Conservation (phyloP, 2,329 filamentous ascomycete species). For the Talaromyces sp. region DNA sequence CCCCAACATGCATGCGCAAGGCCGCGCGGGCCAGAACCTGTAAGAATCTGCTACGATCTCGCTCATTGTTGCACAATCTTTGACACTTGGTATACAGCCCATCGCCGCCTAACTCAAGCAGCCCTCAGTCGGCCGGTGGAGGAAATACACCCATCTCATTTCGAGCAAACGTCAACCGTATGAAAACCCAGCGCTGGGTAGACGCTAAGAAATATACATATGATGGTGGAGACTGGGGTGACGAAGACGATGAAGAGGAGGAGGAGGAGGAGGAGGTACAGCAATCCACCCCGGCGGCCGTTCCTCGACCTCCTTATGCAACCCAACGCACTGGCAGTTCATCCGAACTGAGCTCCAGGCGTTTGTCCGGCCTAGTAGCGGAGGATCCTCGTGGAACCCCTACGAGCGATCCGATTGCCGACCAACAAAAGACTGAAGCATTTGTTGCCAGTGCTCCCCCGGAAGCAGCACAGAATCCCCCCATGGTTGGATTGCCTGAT, state of each 20-base stretch:
- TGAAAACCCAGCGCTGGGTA: conserved; percentile 93
- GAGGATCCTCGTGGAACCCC: conserved; percentile 17
- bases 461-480: conserved; percentile 13
- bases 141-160: conserved; percentile 60
- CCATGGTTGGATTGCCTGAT: conserved; percentile 42
- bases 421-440: conserved; percentile 56
- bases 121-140: conserved; percentile 31
- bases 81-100: conserved; percentile 17
- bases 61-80: conserved; percentile 7
- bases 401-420: conserved; percentile 16
- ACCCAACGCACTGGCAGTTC: conserved; percentile 32
- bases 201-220: conserved; percentile 85
- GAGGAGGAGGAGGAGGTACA: conserved; percentile 64
- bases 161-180: conserved; percentile 82
- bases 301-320: conserved; percentile 26
- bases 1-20: conserved; percentile 26
- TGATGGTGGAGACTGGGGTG: conserved; percentile 92
- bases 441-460: conserved; percentile 55
- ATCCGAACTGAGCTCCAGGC: conserved; percentile 23
- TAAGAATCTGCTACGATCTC: conserved; percentile 18
- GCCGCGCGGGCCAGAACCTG: conserved; percentile 27
- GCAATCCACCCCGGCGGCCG: conserved; percentile 43
- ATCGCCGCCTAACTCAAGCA: conserved; percentile 26
- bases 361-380: conserved; percentile 19
- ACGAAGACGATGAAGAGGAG: conserved; percentile 63